Conservation (phyloP, 129 eudicot species). For the Oenanthe sinensis region DNA sequence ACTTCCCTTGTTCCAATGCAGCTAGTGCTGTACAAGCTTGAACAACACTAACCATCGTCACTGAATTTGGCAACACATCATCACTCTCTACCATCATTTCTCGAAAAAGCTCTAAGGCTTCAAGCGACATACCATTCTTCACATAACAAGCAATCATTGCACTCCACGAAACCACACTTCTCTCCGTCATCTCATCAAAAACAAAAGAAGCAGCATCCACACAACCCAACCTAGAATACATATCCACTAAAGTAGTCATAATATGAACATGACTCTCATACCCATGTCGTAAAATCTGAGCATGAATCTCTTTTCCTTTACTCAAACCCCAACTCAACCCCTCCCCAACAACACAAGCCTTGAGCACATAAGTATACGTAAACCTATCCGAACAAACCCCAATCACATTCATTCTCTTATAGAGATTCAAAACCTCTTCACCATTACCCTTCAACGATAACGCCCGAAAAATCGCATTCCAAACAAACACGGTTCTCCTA, state of each 20-base stretch:
- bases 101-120: slow-evolving; percentile 59
- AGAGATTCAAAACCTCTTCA: slow-evolving; percentile 50
- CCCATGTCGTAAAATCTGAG: slow-evolving; percentile 62
- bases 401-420: slow-evolving; percentile 39
- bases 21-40: slow-evolving; percentile 88
- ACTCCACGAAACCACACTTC: slow-evolving; percentile 91
- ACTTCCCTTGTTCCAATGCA: slow-evolving; percentile 75
- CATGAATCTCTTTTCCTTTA: slow-evolving; percentile 73
- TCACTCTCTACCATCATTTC: slow-evolving; percentile 55
- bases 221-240: slow-evolving; percentile 73
- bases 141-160: slow-evolving; percentile 91
- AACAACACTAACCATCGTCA: slow-evolving; percentile 91
- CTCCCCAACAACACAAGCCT: slow-evolving; percentile 84
- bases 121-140: slow-evolving; percentile 57
- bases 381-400: slow-evolving; percentile 71
- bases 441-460: slow-evolving; percentile 59
- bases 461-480: slow-evolving; percentile 77
- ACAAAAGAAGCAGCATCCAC: slow-evolving; percentile 46
- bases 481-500: slow-evolving; percentile 53
- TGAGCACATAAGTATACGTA: slow-evolving; percentile 74
- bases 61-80: slow-evolving; percentile 63
- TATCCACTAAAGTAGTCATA: slow-evolving; percentile 87
- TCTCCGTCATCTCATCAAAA: slow-evolving; percentile 39
- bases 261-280: slow-evolving; percentile 59
- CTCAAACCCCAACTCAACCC: slow-evolving; percentile 25